phyloP scores from a whole-genome alignment of 2,329 filamentous ascomycete genomes.

The Sporothrix phasma region DNA sequence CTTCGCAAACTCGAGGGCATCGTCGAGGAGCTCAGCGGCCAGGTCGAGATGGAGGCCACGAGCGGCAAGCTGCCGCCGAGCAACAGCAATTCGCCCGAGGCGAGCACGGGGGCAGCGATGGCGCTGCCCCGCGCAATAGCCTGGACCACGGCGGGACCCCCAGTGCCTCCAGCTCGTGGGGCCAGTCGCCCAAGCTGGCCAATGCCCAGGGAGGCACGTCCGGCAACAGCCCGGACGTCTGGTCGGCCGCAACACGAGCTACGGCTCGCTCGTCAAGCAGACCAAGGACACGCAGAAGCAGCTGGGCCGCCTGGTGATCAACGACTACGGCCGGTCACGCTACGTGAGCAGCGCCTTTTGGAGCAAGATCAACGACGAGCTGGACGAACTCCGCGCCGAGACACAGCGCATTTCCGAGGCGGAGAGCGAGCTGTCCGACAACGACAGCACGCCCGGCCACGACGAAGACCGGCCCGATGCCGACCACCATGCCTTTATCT shows the following conservation, averaged over 20 bases:
- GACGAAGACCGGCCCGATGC: constrained; percentile 28
- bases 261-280: constrained; percentile 11
- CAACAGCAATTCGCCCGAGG: constrained; percentile 32
- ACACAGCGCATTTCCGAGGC: constrained; percentile 40
- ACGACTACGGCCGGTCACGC: constrained; percentile 56
- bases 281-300: constrained; percentile 37
- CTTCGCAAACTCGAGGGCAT: constrained; percentile 66
- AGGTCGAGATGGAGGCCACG: constrained; percentile 45
- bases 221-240: constrained; percentile 16
- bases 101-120: constrained; percentile 7
- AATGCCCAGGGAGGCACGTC: background rate
- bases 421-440: constrained; percentile 49
- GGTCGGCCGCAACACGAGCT: constrained; percentile 17
- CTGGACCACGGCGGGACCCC: constrained; percentile 8
- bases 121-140: background rate
- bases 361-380: constrained; percentile 64
- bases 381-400: constrained; percentile 39
- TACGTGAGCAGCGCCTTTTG: constrained; percentile 72
- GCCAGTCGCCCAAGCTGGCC: constrained; percentile 12
- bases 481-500: constrained; percentile 62
- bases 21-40: constrained; percentile 57
- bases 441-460: constrained; percentile 44
- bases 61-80: constrained; percentile 27
- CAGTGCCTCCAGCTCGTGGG: constrained; percentile 6
- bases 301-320: constrained; percentile 60